Base-by-base conservation (phyloP, 169 alveolate species). In the Besnoitia besnoiti region DNA sequence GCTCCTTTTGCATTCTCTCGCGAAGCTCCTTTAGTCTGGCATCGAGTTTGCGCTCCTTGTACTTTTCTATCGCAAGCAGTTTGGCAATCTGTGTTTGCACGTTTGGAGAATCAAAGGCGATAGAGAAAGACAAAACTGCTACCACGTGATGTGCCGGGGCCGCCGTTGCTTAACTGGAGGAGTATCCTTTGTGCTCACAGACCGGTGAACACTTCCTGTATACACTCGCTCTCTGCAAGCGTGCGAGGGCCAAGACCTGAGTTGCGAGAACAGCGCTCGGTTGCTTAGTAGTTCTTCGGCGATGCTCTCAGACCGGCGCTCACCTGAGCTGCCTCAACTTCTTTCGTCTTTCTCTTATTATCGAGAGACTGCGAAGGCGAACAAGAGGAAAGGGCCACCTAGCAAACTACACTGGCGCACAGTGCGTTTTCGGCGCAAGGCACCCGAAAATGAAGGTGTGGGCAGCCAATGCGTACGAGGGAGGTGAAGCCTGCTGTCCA, bases 11-110 rank as follows among this genome's bases (percentile, higher is more conserved):
- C 44, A n/a, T 67, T 44, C 12, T 67, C 21, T 67, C 47, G 10
- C 33, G 44, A 39, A 67, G 44, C 33, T 67, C 80, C 80, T 67
- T 67, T 19, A 67, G 80, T 35, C 33, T n/a, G 80, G 80, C 80
- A 33, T n/a, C 1, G 21, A 67, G 80, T 35, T 44, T n/a, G 40
- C 80, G 40, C 33, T 67, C 80, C 21, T 44, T 5, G 46, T 67
- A 67, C 80, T n/a, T 33, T 37, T 67, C 80, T n/a, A 67, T 67
- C 44, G 80, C 80, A 44, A 67, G 80, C 80, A 67, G 10, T 67
- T 67, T 67, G 12, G 80, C 80, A 33, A 67, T 44, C 80, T 67
- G 80, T 10, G 5, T 62, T 24, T 30, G 27, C 40, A 55, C 27
- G 33, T 21, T n/a, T 16, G 27, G n/a, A 55, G 73, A 55, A 33